phyloP scores from a whole-genome alignment of 129 eudicot genomes.

The Tanacetum coccineum region DNA sequence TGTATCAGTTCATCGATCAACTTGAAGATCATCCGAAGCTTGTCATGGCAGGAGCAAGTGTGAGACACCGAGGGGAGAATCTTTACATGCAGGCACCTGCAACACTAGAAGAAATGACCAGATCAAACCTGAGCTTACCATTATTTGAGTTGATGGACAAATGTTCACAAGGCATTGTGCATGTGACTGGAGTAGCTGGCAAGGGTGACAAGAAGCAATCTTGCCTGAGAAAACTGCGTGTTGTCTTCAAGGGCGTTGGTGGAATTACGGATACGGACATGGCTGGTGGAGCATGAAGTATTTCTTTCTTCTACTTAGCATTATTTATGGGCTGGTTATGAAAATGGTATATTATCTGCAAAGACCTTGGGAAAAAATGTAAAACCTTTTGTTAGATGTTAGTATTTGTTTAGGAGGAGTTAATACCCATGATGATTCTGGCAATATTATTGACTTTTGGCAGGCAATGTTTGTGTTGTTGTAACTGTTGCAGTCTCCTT shows the following conservation, averaged over 20 bases:
- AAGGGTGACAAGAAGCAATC: constrained; percentile 59
- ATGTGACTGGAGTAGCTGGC: constrained; percentile 71
- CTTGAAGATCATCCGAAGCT: constrained; percentile 77
- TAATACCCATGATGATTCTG: background rate
- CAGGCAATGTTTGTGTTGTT: background rate
- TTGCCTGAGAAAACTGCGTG: constrained; percentile 58
- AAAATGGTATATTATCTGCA: constrained; percentile 3
- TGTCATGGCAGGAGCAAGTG: constrained; percentile 63
- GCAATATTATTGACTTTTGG: background rate
- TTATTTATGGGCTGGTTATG: constrained; percentile 3
- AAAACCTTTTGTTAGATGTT: background rate
- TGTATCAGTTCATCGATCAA: constrained; percentile 70
- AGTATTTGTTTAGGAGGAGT: constrained; percentile 3
- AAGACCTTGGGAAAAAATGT: background rate
- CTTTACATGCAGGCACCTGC: constrained; percentile 95
- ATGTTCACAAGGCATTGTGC: constrained; percentile 47
- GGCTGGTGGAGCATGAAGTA: constrained; percentile 71
- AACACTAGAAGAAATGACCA: constrained; percentile 77
- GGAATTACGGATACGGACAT: constrained; percentile 64
- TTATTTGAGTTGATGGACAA: constrained; percentile 68
- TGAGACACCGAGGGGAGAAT: constrained; percentile 54
- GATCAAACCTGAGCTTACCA: constrained; percentile 59
- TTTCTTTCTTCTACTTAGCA: background rate
- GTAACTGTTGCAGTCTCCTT: no score
- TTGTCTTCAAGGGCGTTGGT: constrained; percentile 61